These are phyloP conservation scores for Aspergillus sparsus DNA, from an alignment of 495 filamentous ascomycete species.

Conservation along the genomic window DNA sequence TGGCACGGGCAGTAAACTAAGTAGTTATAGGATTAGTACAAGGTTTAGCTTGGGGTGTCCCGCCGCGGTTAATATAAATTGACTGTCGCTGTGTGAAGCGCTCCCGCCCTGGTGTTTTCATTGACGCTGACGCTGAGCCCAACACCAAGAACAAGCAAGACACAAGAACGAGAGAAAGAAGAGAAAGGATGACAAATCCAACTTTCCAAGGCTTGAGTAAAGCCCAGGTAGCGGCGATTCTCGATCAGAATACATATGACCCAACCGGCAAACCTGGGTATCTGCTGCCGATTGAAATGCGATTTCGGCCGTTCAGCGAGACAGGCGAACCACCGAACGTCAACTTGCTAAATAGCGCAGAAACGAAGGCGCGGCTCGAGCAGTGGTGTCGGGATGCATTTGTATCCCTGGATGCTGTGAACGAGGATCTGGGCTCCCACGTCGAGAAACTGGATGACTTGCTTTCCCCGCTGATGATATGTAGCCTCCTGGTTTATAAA, in stretches of 20 bases:
- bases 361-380: slow-evolving; percentile 4
- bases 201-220: background rate
- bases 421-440: slow-evolving; percentile 2
- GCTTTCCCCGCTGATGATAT: slow-evolving; percentile 8
- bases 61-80: background rate
- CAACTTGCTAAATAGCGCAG: background rate
- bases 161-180: background rate
- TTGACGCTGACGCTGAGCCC: slow-evolving; percentile 13
- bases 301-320: slow-evolving; percentile 1
- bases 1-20: background rate
- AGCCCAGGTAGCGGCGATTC: background rate
- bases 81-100: background rate
- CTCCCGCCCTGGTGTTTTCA: background rate
- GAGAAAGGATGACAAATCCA: slow-evolving; percentile 1
- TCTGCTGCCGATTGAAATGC: slow-evolving; percentile 8
- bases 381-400: slow-evolving; percentile 14
- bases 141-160: slow-evolving; percentile 2
- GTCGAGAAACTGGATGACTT: background rate
- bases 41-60: background rate
- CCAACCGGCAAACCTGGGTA: slow-evolving; percentile 1
- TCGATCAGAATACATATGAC: slow-evolving; percentile 1
- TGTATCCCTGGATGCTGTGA: slow-evolving; percentile 3
- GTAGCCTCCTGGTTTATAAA: slow-evolving; percentile 1
- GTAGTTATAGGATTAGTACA: background rate
- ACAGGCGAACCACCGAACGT: background rate